Conservation (phyloP, 129 eudicot genomes). For the Scalesia atractyloides region DNA sequence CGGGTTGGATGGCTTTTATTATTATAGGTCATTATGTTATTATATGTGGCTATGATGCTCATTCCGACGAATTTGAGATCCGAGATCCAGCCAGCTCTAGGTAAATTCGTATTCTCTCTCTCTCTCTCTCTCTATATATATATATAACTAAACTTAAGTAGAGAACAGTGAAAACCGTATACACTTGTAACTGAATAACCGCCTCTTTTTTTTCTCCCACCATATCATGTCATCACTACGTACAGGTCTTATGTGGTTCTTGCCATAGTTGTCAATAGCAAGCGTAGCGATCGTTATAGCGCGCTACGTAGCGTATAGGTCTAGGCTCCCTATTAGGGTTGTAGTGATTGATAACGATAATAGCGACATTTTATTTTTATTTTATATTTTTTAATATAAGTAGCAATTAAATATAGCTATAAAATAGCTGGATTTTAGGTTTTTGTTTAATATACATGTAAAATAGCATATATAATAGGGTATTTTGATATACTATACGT, state of each 20-base stretch:
- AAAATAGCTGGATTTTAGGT: too few relatives aligned
- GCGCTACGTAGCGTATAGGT: too few relatives aligned
- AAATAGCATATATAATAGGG: too few relatives aligned
- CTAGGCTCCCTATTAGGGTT: too few relatives aligned
- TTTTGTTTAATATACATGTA: too few relatives aligned
- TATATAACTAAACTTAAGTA: background rate
- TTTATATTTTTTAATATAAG: too few relatives aligned
- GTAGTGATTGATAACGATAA: too few relatives aligned
- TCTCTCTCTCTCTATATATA: background rate
- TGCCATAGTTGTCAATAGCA: too few relatives aligned
- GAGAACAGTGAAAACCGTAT: background rate
- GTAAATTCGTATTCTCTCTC: constrained; percentile 31
- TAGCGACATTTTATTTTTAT: too few relatives aligned
- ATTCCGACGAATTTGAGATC: constrained; percentile 79
- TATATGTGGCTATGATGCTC: constrained; percentile 91
- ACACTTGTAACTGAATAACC: background rate
- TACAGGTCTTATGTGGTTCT: background rate
- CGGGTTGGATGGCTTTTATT: constrained; percentile 2
- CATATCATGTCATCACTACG: background rate
- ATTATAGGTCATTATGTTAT: constrained; percentile 84
- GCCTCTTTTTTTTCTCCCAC: background rate
- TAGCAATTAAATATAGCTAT: too few relatives aligned
- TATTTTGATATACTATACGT: too few relatives aligned
- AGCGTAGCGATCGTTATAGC: too few relatives aligned
- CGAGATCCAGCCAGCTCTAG: constrained; percentile 99